Evolutionary conservation across 352 stramenopile species (phyloP), one percentile per base, ranked within the genome.

Genomic region (Aphanomyces stellatus): DNA sequence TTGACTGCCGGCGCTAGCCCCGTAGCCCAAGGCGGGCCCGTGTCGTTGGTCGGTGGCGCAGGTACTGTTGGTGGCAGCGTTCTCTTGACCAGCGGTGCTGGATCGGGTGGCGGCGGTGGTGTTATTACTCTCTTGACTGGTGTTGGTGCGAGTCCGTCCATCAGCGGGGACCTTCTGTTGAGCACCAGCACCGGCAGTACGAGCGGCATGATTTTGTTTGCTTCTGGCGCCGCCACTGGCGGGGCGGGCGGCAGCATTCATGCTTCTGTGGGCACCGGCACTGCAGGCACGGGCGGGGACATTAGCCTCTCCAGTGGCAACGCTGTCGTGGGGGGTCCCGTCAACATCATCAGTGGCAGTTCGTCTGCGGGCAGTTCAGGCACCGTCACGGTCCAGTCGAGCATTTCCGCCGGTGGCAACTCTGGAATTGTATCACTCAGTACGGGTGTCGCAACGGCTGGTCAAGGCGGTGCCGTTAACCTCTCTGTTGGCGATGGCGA

Each of bases 41-140:
- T 53, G 24, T 31, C 33, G 6, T 1, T 64, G 8, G 13, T 28
- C 55, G 41, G 55, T 25, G 55, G 55, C 8, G 22, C 55, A 17
- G 55, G 55, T n/a, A 64, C 55, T n/a, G 15, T 64, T 64, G 55
- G 55, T 53, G 55, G 89, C 35, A 78, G 80, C 57, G 76, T 98
- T 48, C 73, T 60, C 27, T 25, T 96, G 22, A 70, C 71, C 34
- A 90, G 88, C 35, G 94, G 93, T 74, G 80, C 59, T 35, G 75
- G 64, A 53, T 17, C 35, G 17, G 24, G 22, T 11, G 55, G 55
- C 63, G 82, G 74, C 49, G 88, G 69, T 67, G 85, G 83, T 2
- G 90, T 88, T 61, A 80, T 91, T 0, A 43, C 51, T n/a, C 8
- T 95, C 3, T n/a, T 22, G 2, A 89, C 81, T 53, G 46, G 46